Evolutionary conservation across 768 basidiomycete genomes (phyloP).

Genomic region (Tricholoma flavovirens): DNA sequence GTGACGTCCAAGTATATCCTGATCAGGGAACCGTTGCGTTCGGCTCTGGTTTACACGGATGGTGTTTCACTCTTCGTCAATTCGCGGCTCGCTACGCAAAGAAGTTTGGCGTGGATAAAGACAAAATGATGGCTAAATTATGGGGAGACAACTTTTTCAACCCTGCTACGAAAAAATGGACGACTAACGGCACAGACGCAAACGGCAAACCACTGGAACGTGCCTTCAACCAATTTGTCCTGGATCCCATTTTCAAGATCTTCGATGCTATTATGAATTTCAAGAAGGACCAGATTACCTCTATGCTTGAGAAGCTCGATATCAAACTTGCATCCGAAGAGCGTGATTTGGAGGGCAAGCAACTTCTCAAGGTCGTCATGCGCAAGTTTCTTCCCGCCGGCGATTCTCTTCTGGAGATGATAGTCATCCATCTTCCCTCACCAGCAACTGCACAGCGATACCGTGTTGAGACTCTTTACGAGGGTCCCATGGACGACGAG

Average conservation of each 20-base stretch:
- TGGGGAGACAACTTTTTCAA: constrained; percentile 99
- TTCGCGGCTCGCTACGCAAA: constrained; percentile 93
- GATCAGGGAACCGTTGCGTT: constrained; percentile 98
- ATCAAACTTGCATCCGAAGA: constrained; percentile 84
- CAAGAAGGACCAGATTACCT: constrained; percentile 83
- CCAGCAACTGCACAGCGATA: constrained; percentile 96
- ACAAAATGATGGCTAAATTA: constrained; percentile 95
- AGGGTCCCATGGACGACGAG: constrained; percentile 99
- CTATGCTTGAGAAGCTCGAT: constrained; percentile 95
- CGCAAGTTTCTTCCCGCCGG: constrained; percentile 99
- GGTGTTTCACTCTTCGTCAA: constrained; percentile 98
- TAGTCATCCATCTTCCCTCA: constrained; percentile 98
- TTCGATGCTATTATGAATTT: constrained; percentile 99
- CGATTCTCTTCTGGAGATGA: constrained; percentile 99
- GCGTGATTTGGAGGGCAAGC: constrained; percentile 92
- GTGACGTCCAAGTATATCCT: constrained; percentile 98
- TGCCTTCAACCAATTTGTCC: constrained; percentile 97
- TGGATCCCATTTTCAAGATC: constrained; percentile 98
- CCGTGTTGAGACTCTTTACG: constrained; percentile 99
- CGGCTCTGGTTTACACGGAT: constrained; percentile 98
- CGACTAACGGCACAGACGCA: constrained; percentile 64
- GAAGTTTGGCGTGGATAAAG: constrained; percentile 98
- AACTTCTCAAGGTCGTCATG: constrained; percentile 96
- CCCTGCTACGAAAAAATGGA: constrained; percentile 94
- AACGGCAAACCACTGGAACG: constrained; percentile 94